Evolutionary conservation across 2,329 filamentous ascomycete species (phyloP).

Genomic region (Nemania sp.): DNA sequence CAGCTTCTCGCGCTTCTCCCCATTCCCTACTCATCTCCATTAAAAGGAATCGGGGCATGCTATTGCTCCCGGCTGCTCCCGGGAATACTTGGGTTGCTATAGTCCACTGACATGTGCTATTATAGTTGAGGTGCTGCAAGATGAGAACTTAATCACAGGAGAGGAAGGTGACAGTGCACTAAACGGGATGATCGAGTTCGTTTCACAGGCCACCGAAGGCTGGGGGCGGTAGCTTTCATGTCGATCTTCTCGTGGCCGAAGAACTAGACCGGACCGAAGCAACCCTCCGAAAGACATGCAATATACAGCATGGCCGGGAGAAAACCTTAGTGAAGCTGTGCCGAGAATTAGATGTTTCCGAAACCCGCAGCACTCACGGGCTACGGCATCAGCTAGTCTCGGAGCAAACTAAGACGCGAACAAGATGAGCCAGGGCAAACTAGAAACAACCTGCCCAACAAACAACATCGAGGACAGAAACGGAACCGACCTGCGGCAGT

Average conservation of each 20-base stretch:
- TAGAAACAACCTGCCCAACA: conserved; percentile 14
- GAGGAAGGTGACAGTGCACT: conserved; percentile 49
- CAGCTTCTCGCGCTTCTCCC: not conserved
- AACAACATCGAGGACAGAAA: conserved; percentile 21
- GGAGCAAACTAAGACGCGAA: conserved; percentile 13
- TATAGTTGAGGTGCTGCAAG: conserved; percentile 46
- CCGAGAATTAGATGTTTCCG: conserved; percentile 11
- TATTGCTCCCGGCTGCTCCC: not conserved
- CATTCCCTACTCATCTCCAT: not conserved
- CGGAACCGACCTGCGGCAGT: conserved; percentile 3
- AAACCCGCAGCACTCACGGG: conserved; percentile 5
- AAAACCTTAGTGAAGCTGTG: conserved; percentile 7
- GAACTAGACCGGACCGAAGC: not conserved
- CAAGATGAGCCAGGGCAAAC: conserved; percentile 8
- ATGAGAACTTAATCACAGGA: conserved; percentile 47
- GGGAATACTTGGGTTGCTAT: not conserved
- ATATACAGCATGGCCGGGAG: conserved; percentile 9
- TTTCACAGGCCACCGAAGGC: conserved; percentile 48
- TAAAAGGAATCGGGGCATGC: not conserved
- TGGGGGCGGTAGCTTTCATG: conserved; percentile 41
- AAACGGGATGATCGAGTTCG: conserved; percentile 50
- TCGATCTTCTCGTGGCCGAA: not conserved
- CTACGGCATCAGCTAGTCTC: conserved; percentile 13
- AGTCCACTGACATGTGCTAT: conserved; percentile 21
- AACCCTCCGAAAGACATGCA: conserved; percentile 18